Conservation (phyloP, 306 rosid genomes). For the Rubus parviflorus region DNA sequence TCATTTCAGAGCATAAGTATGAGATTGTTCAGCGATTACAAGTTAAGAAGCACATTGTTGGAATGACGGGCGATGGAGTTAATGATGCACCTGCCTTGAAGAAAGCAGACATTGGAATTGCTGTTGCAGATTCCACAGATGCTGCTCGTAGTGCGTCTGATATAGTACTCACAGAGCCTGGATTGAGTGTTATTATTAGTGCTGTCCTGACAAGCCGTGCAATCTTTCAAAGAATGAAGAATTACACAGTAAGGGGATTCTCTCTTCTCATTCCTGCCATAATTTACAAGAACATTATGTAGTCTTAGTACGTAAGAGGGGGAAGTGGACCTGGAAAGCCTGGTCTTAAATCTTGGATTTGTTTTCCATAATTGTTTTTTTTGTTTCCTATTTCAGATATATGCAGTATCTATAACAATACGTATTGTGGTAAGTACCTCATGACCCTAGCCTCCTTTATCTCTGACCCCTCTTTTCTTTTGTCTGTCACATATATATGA, state of each 20-base stretch:
- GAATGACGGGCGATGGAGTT: slow-evolving; percentile 30
- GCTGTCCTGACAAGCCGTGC: slow-evolving; percentile 29
- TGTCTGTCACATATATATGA: not conserved
- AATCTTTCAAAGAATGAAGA: slow-evolving; percentile 26
- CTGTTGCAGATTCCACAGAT: slow-evolving; percentile 27
- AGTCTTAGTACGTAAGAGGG: not conserved
- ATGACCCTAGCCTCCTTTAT: not conserved
- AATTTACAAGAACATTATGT: too few relatives aligned
- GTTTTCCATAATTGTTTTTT: not conserved
- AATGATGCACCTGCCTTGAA: slow-evolving; percentile 29
- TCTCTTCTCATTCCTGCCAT: not conserved
- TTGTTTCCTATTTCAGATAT: slow-evolving; percentile 18
- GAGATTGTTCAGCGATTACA: slow-evolving; percentile 26
- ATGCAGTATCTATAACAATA: slow-evolving; percentile 25
- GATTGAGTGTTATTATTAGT: slow-evolving; percentile 26
- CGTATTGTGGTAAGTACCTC: slow-evolving; percentile 24
- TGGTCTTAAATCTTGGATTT: not conserved
- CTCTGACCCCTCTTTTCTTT: not conserved
- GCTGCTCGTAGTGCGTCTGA: slow-evolving; percentile 28
- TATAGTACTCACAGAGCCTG: slow-evolving; percentile 28
- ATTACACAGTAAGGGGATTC: slow-evolving; percentile 21
- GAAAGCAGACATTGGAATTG: slow-evolving; percentile 28
- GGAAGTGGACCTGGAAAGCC: not conserved
- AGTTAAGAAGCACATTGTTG: slow-evolving; percentile 20
- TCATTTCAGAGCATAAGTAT: slow-evolving; percentile 24